Conservation (phyloP, 805 yeast genomes). For the Blastobotrys robertii region DNA sequence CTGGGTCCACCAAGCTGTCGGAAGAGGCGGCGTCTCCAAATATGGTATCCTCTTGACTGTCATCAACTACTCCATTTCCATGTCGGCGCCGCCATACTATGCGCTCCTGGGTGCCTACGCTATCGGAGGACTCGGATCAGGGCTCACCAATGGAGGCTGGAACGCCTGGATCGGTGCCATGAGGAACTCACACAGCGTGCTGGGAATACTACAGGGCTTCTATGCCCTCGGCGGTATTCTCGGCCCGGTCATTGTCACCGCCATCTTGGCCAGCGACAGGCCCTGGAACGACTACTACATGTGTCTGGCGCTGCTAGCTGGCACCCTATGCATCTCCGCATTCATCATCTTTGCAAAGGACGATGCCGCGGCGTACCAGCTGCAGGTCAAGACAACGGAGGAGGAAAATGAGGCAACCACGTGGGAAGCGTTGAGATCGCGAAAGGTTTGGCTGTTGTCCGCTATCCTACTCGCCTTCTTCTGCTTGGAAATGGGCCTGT, state of each 20-base stretch:
- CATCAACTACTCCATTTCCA: conserved; percentile 30
- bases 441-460: conserved; percentile 35
- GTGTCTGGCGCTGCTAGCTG: conserved; percentile 33
- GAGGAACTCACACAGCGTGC: conserved; percentile 43
- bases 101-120: conserved; percentile 32
- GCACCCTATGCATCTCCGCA: conserved; percentile 27
- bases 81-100: conserved; percentile 33
- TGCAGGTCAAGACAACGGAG: neutral
- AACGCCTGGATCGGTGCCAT: conserved; percentile 42
- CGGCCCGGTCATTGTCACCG: conserved; percentile 55
- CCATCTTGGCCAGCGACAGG: conserved; percentile 38
- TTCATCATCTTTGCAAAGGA: conserved; percentile 36
- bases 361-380: conserved; percentile 11
- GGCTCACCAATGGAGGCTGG: conserved; percentile 45
- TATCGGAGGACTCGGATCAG: conserved; percentile 44
- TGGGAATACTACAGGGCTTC: conserved; percentile 55
- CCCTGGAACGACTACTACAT: conserved; percentile 46
- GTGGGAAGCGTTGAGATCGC: conserved; percentile 6
- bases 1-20: conserved; percentile 32
- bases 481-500: conserved; percentile 59
- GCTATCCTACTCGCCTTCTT: conserved; percentile 49
- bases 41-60: conserved; percentile 30
- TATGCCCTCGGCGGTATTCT: conserved; percentile 66
- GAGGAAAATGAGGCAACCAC: neutral
- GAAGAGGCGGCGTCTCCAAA: conserved; percentile 38